A percentile compares a stretch with the other conserved stretches of the same genome.
These are phyloP conservation scores for Trichoderma reesei DNA, from an alignment of 495 filamentous ascomycete genomes.

Conservation along the genomic window DNA sequence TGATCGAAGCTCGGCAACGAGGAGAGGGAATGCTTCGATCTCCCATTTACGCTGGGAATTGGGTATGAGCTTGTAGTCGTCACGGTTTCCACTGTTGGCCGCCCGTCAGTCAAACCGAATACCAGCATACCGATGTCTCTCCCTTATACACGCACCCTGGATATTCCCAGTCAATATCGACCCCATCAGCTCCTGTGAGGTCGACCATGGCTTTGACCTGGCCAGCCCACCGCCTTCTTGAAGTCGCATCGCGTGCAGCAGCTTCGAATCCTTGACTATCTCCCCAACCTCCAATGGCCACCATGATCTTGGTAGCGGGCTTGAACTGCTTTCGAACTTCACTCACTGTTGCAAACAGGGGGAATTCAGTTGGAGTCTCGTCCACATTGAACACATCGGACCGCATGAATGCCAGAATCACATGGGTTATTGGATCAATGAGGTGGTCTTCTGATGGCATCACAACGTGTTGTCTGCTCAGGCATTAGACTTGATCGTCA, in stretches of 20 bases:
- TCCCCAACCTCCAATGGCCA: conserved; percentile 70
- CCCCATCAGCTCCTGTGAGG: conserved; percentile 50
- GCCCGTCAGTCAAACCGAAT: conserved; percentile 2
- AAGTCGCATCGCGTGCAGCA: conserved; percentile 44
- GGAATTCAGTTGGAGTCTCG: conserved; percentile 34
- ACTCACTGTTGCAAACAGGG: conserved; percentile 50
- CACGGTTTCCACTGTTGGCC: conserved; percentile 56
- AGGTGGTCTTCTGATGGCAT: conserved; percentile 34
- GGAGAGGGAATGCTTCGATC: conserved; percentile 52
- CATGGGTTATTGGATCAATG: conserved; percentile 47
- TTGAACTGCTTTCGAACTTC: conserved; percentile 49
- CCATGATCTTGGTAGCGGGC: conserved; percentile 50
- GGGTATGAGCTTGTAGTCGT: conserved; percentile 61
- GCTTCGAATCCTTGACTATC: conserved; percentile 52
- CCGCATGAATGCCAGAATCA: conserved; percentile 58
- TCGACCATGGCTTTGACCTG: conserved; percentile 56
- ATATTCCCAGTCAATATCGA: conserved; percentile 77
- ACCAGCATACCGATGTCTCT: not conserved
- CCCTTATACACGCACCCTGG: conserved; percentile 41
- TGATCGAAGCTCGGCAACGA: conserved; percentile 50
- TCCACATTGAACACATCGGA: conserved; percentile 50
- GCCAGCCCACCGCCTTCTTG: conserved; percentile 48
- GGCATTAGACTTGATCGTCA: not conserved
- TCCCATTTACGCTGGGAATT: conserved; percentile 52
- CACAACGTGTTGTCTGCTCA: conserved; percentile 41